Evolutionary conservation across 305 asterid genomes (phyloP).

Genomic region (Fraxinus angustifolia): DNA sequence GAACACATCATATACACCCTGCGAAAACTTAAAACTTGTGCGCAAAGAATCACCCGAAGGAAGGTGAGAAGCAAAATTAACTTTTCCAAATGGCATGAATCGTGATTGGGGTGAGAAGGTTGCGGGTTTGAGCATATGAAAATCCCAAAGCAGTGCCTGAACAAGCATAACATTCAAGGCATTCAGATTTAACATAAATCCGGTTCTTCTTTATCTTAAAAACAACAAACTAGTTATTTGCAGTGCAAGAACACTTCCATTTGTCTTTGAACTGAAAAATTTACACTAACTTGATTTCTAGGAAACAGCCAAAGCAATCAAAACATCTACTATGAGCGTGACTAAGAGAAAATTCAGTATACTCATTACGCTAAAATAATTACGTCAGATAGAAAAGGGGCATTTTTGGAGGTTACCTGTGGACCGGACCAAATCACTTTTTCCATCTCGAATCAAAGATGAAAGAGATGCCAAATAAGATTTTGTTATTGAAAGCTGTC

Average conservation of each 20-base stretch:
- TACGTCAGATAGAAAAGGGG: background rate
- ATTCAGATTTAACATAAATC: background rate
- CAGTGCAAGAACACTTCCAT: background rate
- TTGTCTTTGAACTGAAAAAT: background rate
- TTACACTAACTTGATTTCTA: background rate
- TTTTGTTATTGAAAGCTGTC: background rate
- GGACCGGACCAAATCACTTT: background rate
- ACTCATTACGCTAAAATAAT: too few species aligned
- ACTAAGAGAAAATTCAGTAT: background rate
- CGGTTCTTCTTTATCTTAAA: background rate
- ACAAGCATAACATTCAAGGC: constrained; percentile 3
- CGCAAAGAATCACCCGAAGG: constrained; percentile 56
- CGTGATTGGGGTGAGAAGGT: constrained; percentile 78
- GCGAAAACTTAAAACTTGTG: background rate
- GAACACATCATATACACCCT: too few species aligned
- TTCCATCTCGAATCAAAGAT: background rate
- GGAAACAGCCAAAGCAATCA: background rate
- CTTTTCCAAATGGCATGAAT: constrained; percentile 92
- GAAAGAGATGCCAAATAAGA: background rate
- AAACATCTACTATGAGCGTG: background rate
- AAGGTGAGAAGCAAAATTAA: constrained; percentile 79
- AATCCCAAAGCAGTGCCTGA: constrained; percentile 75
- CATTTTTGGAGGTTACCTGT: background rate
- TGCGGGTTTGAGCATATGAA: constrained; percentile 86
- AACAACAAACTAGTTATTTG: background rate